A percentile compares a stretch with the other conserved stretches of the same genome.
These are phyloP conservation scores for Physcomitrellopsis africana DNA, from an alignment of 225 moss, liverwort and hornwort genomes.

Conservation along the genomic window DNA sequence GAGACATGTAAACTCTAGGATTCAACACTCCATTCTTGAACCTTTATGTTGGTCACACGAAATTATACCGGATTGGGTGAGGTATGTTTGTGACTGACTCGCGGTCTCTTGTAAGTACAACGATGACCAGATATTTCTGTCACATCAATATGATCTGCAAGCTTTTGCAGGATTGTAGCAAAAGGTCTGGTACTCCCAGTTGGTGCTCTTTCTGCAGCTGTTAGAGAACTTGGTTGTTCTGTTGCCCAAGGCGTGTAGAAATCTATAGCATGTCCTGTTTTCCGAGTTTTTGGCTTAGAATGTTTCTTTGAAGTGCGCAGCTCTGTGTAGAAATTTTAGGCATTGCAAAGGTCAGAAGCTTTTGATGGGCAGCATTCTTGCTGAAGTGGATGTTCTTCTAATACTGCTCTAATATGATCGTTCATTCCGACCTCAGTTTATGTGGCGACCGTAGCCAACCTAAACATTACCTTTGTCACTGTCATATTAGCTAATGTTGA, in stretches of 20 bases:
- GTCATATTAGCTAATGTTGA: neutral
- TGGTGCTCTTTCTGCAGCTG: conserved; percentile 19
- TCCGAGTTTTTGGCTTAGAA: conserved; percentile 13
- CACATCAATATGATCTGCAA: no score
- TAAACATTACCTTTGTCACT: neutral
- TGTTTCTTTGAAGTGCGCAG: conserved; percentile 31
- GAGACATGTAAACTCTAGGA: conserved; percentile 7
- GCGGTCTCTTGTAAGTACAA: conserved; percentile 23
- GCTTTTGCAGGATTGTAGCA: no score
- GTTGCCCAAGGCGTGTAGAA: neutral
- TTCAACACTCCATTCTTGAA: conserved; percentile 17
- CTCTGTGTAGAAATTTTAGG: conserved; percentile 48
- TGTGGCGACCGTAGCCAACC: conserved; percentile 4
- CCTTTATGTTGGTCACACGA: conserved; percentile 5
- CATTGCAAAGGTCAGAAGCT: conserved; percentile 48
- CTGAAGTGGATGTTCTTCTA: conserved; percentile 28
- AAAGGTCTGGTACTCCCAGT: neutral
- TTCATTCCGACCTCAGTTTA: neutral
- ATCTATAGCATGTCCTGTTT: conserved; percentile 13
- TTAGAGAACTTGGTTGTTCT: conserved; percentile 12
- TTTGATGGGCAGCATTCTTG: conserved; percentile 32
- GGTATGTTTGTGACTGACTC: conserved; percentile 8
- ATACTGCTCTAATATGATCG: conserved; percentile 9
- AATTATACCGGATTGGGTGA: conserved; percentile 22
- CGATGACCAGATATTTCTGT: conserved; percentile 15